A percentile compares a stretch with the other conserved stretches of the same genome.
Evolutionary conservation across 2,329 filamentous ascomycete genomes (phyloP).

Genomic region (Xylariales sp.): DNA sequence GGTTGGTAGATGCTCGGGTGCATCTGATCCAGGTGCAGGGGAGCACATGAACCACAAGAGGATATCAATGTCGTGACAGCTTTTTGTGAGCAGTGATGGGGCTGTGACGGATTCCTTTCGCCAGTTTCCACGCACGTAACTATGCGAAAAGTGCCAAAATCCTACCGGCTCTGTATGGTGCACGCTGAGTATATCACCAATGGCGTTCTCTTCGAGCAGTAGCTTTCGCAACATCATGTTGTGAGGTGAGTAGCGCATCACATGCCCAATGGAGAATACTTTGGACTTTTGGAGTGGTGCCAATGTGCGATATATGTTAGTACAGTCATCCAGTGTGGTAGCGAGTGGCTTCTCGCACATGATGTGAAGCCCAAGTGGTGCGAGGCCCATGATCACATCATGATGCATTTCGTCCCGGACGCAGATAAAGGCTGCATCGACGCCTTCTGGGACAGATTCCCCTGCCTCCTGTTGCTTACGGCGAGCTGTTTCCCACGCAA

Average conservation of each 20-base stretch:
- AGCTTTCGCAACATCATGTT: conserved; percentile 86
- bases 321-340: conserved; percentile 80
- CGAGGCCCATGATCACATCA: conserved; percentile 80
- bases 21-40: conserved; percentile 62
- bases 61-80: conserved; percentile 95
- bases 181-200: conserved; percentile 87
- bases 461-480: conserved; percentile 64
- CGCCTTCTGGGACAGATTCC: conserved; percentile 61
- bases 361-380: conserved; percentile 78
- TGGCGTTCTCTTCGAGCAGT: conserved; percentile 76
- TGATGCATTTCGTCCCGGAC: conserved; percentile 91
- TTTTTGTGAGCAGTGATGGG: conserved; percentile 90
- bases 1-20: conserved; percentile 76
- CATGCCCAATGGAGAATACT: conserved; percentile 93
- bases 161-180: conserved; percentile 95
- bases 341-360: conserved; percentile 97
- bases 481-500: conserved; percentile 75
- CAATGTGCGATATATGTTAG: conserved; percentile 76
- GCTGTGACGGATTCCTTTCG: conserved; percentile 80
- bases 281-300: conserved; percentile 48
- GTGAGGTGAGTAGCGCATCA: conserved; percentile 91
- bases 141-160: conserved; percentile 95
- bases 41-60: conserved; percentile 91
- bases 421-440: conserved; percentile 72
- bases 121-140: conserved; percentile 95